Evolutionary conservation across 768 basidiomycete genomes (phyloP).

Genomic region (Strobilomyces confusus): DNA sequence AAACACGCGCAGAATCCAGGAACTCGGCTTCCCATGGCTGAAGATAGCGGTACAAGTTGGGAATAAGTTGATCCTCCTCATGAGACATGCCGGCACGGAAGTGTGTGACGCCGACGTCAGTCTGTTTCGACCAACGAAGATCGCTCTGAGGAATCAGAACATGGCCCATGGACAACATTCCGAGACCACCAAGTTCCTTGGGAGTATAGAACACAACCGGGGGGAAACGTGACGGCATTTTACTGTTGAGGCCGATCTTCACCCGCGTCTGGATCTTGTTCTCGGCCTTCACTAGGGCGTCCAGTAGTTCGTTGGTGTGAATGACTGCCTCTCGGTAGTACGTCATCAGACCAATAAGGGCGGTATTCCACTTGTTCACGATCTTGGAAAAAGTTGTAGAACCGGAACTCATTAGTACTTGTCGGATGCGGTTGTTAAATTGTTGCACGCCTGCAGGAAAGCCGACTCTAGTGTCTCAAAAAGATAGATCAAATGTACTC

Average conservation of each 20-base stretch:
- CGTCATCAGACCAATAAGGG: slow-evolving; percentile 93
- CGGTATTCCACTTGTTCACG: slow-evolving; percentile 97
- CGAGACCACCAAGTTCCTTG: slow-evolving; percentile 96
- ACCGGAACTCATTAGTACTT: slow-evolving; percentile 97
- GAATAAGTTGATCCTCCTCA: slow-evolving; percentile 92
- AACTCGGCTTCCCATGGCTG: slow-evolving; percentile 99
- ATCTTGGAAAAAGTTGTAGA: slow-evolving; percentile 99
- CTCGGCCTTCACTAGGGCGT: slow-evolving; percentile 95
- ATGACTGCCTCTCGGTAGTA: slow-evolving; percentile 98
- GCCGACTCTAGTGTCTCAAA: not conserved
- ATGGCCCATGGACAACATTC: slow-evolving; percentile 99
- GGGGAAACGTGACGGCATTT: slow-evolving; percentile 99
- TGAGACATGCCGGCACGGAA: slow-evolving; percentile 99
- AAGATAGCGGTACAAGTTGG: slow-evolving; percentile 94
- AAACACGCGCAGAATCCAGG: slow-evolving; percentile 95
- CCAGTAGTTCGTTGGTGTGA: slow-evolving; percentile 93
- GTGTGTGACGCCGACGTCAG: slow-evolving; percentile 94
- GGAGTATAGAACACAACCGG: slow-evolving; percentile 95
- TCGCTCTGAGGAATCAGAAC: slow-evolving; percentile 98
- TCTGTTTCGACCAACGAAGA: slow-evolving; percentile 97
- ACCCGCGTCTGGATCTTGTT: slow-evolving; percentile 99
- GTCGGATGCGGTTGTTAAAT: slow-evolving; percentile 96
- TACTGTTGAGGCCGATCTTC: slow-evolving; percentile 98
- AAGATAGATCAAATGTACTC: too few relatives aligned
- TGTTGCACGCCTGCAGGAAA: slow-evolving; percentile 70